A percentile compares a stretch with the other conserved stretches of the same genome.
Conservation (phyloP, 306 rosid species). For the Sicyos edulis region DNA sequence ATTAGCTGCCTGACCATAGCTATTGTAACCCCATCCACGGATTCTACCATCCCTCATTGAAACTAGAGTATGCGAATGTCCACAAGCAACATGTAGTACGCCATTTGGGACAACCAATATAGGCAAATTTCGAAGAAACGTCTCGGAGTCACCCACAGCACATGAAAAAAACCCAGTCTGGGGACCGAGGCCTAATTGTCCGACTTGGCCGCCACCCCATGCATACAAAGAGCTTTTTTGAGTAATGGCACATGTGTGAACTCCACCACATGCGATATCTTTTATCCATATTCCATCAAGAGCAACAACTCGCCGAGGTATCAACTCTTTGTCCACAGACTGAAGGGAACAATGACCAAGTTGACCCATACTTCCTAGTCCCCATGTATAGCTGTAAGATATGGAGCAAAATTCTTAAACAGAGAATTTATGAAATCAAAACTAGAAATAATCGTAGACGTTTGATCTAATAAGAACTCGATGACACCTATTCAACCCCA, state of each 20-base stretch:
- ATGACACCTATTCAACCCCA: neutral
- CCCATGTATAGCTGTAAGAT: slow-evolving; percentile 80
- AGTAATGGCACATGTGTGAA: slow-evolving; percentile 79
- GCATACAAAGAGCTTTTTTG: slow-evolving; percentile 76
- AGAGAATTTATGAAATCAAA: neutral
- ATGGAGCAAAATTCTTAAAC: slow-evolving; percentile 9
- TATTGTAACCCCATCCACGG: slow-evolving; percentile 97
- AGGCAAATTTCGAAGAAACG: slow-evolving; percentile 67
- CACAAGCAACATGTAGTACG: slow-evolving; percentile 78
- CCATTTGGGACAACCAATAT: slow-evolving; percentile 69
- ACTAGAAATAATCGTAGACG: neutral
- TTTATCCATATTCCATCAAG: slow-evolving; percentile 58
- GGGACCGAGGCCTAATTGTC: slow-evolving; percentile 94
- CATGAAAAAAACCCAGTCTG: slow-evolving; percentile 74
- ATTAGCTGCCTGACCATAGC: slow-evolving; percentile 92
- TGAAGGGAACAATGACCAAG: slow-evolving; percentile 96
- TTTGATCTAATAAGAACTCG: neutral
- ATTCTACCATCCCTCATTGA: slow-evolving; percentile 71
- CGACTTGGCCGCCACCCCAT: slow-evolving; percentile 93
- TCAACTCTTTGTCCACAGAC: slow-evolving; percentile 68
- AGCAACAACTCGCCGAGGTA: slow-evolving; percentile 86
- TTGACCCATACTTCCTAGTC: slow-evolving; percentile 89
- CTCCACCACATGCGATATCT: slow-evolving; percentile 79
- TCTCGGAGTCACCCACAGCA: slow-evolving; percentile 43
- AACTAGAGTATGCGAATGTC: slow-evolving; percentile 49